Base-by-base conservation (phyloP, 2,329 filamentous ascomycete species). In the Fusarium musae region DNA sequence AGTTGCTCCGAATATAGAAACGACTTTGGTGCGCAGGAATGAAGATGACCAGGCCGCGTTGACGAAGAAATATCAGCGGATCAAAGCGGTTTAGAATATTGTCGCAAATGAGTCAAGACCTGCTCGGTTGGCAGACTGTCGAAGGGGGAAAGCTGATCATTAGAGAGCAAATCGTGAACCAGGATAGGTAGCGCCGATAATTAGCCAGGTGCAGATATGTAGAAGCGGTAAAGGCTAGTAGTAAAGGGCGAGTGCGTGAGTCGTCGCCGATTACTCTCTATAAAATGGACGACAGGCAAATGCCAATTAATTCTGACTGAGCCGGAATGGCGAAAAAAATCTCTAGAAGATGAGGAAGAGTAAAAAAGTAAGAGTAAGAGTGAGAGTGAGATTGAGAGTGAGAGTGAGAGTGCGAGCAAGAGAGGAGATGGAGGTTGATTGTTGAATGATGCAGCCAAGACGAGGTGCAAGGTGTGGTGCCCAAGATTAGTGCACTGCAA, bases 391-490 rank as follows among this genome's bases (percentile, higher is more conserved):
- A n/a, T n/a, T 43, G 8, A 60, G 64, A 66, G 65, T 61, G 63
- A 60, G 60, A 54, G 63, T 46, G 32, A 32, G 47, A 28, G 42
- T 61, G 62, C 59, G 60, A 60, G 63, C 49, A 43, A 39, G 56
- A 39, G 52, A 69, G 39, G 39, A 63, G 28, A 32, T 32, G 28
- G 46, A 49, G 37, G 64, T 70, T 73, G 72, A 72, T 50, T 34
- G 30, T 73, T 64, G 66, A 77, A 74, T 75, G 64, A 78, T 76
- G 75, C 69, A 74, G 75, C 71, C 66, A 74, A 70, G 66, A 47
- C 40, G 40, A 47, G 40, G 40, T 47, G 54, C 59, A 64, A 65
- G 40, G 64, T 66, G 64, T 43, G 44, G 72, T 71, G 65, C 65
- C 28, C 57, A 53, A 60, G 44, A 60, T 60, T 60, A 34, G 57